Conservation (phyloP, 305 asterid genomes). For the Fraxinus dipetala region DNA sequence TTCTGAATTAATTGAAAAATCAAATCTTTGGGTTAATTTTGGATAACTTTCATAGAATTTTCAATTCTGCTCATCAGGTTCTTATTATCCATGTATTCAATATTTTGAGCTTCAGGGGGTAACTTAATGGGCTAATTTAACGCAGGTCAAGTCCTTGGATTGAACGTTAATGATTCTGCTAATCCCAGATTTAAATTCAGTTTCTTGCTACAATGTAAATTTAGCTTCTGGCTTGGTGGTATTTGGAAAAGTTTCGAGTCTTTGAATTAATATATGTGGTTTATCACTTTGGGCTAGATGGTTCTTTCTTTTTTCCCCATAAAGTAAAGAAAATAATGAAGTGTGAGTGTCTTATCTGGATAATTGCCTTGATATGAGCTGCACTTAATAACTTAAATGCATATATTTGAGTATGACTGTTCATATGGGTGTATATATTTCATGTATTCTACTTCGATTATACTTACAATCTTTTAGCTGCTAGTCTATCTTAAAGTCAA, state of each 20-base stretch:
- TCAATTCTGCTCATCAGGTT: background rate
- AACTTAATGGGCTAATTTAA: background rate
- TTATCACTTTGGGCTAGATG: background rate
- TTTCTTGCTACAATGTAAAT: constrained; percentile 6
- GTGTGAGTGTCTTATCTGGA: background rate
- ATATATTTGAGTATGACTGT: no score
- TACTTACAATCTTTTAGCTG: background rate
- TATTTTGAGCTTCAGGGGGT: background rate
- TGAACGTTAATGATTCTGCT: background rate
- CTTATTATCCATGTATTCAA: constrained; percentile 13
- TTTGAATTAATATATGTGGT: background rate
- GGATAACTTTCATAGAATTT: background rate
- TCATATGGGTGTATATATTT: background rate
- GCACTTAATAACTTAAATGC: background rate
- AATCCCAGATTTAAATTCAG: background rate
- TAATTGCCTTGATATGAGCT: background rate
- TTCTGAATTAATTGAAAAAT: background rate
- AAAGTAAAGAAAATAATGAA: background rate
- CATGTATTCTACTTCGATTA: background rate
- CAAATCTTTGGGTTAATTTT: constrained; percentile 5
- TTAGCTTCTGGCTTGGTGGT: constrained; percentile 12
- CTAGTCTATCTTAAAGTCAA: background rate
- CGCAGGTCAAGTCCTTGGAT: background rate
- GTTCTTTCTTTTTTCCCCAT: background rate
- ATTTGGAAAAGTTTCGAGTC: background rate